Evolutionary conservation across 192 early-diverging fungal species (phyloP).

Genomic region (Borealophlyctis nickersoniae): DNA sequence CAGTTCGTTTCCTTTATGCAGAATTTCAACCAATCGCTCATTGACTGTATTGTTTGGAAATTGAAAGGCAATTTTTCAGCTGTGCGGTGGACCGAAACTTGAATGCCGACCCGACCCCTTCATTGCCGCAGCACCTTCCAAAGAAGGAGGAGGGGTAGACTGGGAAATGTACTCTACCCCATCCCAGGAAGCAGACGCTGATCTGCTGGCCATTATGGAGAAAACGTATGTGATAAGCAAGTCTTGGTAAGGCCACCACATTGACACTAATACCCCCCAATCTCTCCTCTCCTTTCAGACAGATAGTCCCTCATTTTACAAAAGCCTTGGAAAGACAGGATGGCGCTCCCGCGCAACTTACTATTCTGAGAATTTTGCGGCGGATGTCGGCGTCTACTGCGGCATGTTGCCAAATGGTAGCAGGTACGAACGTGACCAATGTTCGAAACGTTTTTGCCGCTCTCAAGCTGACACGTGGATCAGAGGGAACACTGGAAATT

Average conservation of each 20-base stretch:
- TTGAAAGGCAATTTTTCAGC: neutral
- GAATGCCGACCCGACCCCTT: neutral
- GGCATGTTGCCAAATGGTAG: slow-evolving; percentile 15
- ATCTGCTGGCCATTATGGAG: neutral
- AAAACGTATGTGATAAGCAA: neutral
- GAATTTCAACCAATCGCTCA: no score
- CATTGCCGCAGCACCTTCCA: neutral
- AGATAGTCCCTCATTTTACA: neutral
- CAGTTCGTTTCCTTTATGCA: neutral
- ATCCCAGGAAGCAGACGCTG: neutral
- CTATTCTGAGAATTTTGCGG: slow-evolving; percentile 10
- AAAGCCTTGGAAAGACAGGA: neutral
- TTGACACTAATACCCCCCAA: no score
- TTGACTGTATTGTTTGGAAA: no score
- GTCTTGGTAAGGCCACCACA: no score
- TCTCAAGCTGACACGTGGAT: neutral
- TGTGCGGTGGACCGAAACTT: neutral
- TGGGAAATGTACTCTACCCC: neutral
- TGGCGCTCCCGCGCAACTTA: neutral
- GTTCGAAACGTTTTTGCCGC: neutral
- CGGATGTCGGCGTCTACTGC: slow-evolving; percentile 8
- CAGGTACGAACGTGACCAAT: slow-evolving; percentile 2
- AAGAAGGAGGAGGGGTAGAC: neutral
- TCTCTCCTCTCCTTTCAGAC: no score
- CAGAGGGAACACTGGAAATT: neutral